A percentile compares a stretch with the other conserved stretches of the same genome.
Evolutionary conservation across 2,329 filamentous ascomycete genomes (phyloP).

Genomic region (Rhynchosporium agropyri): DNA sequence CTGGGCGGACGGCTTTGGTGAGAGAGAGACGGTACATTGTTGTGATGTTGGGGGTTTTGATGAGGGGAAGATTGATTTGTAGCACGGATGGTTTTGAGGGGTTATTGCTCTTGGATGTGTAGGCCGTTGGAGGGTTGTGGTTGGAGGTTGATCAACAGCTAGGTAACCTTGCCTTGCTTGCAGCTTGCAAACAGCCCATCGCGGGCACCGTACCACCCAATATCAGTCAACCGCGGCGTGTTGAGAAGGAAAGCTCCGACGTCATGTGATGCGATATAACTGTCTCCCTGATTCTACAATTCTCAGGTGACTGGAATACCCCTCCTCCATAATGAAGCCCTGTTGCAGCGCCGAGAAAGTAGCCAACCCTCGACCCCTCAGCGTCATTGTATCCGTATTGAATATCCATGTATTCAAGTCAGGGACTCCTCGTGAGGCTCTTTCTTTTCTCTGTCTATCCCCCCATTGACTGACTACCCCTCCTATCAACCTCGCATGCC

Average conservation of each 20-base stretch:
- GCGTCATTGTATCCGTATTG: constrained; percentile 22
- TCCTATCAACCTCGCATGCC: no score
- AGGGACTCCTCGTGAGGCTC: constrained; percentile 18
- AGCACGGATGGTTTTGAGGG: constrained; percentile 29
- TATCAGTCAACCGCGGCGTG: background rate
- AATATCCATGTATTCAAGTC: constrained; percentile 14
- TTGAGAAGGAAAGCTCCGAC: background rate
- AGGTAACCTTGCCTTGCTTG: constrained; percentile 9
- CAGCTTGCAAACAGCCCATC: constrained; percentile 19
- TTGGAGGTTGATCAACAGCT: constrained; percentile 32
- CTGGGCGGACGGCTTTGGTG: constrained; percentile 52
- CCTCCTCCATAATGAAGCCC: constrained; percentile 7
- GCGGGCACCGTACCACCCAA: constrained; percentile 1
- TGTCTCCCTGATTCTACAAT: background rate
- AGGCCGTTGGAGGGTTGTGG: constrained; percentile 31
- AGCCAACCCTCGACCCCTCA: constrained; percentile 7
- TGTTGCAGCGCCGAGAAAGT: constrained; percentile 7
- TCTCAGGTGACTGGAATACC: constrained; percentile 13
- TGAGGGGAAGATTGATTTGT: constrained; percentile 28
- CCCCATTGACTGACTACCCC: background rate
- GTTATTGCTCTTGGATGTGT: constrained; percentile 24
- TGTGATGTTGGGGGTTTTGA: constrained; percentile 25
- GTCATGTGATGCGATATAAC: constrained; percentile 17
- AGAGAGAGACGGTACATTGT: constrained; percentile 67
- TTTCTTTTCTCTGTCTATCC: background rate